Evolutionary conservation across 2,329 filamentous ascomycete species (phyloP).

Genomic region (Colletotrichum karsti): DNA sequence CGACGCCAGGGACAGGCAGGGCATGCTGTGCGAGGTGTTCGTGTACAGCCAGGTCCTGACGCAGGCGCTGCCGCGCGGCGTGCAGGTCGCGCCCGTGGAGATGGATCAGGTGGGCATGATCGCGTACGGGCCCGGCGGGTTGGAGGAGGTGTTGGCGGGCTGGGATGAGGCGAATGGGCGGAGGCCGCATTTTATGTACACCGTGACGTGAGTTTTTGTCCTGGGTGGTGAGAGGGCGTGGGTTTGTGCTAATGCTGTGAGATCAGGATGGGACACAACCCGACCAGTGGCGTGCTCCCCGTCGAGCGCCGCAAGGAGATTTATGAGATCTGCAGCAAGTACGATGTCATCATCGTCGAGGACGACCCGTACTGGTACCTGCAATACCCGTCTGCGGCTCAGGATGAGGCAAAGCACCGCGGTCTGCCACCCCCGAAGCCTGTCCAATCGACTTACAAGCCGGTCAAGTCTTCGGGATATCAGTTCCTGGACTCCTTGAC

Average conservation of each 20-base stretch:
- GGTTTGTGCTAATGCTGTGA: conserved; percentile 26
- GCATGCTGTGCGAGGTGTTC: conserved; percentile 81
- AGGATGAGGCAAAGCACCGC: conserved; percentile 58
- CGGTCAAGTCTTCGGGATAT: conserved; percentile 66
- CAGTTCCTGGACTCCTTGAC: conserved; percentile 84
- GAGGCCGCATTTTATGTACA: conserved; percentile 87
- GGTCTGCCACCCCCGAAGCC: conserved; percentile 38
- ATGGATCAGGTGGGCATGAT: conserved; percentile 85
- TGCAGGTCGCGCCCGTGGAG: conserved; percentile 77
- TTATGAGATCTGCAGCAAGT: conserved; percentile 82
- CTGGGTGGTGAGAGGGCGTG: neutral
- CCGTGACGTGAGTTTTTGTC: conserved; percentile 75
- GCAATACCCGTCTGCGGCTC: conserved; percentile 79
- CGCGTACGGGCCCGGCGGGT: conserved; percentile 75
- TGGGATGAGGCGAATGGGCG: conserved; percentile 82
- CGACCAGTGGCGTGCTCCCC: conserved; percentile 79
- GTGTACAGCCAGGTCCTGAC: conserved; percentile 82
- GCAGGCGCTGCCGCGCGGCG: conserved; percentile 70
- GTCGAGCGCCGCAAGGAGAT: conserved; percentile 79
- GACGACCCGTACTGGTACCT: conserved; percentile 98
- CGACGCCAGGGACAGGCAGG: conserved; percentile 75
- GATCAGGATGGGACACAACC: conserved; percentile 75
- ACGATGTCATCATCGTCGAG: conserved; percentile 90
- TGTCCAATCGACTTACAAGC: conserved; percentile 34
- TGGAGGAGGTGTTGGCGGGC: conserved; percentile 80